These are phyloP conservation scores for Xerocomus minutiporus DNA, from an alignment of 1,284 basidiomycete genomes.

Conservation along the genomic window DNA sequence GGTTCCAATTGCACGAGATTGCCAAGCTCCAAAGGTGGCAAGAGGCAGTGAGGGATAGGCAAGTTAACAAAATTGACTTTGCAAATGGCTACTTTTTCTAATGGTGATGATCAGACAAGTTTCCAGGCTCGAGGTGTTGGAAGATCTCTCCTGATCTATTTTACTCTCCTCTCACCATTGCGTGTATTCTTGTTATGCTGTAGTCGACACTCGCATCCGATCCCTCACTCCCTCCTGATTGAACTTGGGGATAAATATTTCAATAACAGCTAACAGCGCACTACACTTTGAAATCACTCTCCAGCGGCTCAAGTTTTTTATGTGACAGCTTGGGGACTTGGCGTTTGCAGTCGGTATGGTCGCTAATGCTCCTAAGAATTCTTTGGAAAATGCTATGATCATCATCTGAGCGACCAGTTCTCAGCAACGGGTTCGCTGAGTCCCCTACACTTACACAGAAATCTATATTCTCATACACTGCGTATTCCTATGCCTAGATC, in stretches of 20 bases:
- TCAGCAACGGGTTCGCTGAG: too few relatives aligned
- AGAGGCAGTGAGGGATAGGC: slow-evolving; percentile 82
- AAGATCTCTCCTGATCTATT: slow-evolving; percentile 28
- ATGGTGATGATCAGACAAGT: slow-evolving; percentile 25
- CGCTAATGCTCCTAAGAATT: too few relatives aligned
- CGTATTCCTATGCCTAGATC: too few relatives aligned
- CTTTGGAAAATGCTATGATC: too few relatives aligned
- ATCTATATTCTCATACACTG: too few relatives aligned
- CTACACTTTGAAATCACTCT: too few relatives aligned
- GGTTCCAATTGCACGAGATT: slow-evolving; percentile 89
- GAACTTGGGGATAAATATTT: neutral
- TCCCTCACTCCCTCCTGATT: neutral
- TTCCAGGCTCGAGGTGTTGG: slow-evolving; percentile 28
- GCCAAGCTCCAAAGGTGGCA: slow-evolving; percentile 94
- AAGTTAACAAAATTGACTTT: slow-evolving; percentile 25
- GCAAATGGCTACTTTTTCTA: slow-evolving; percentile 4
- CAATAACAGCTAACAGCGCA: too few relatives aligned
- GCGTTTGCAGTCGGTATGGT: too few relatives aligned
- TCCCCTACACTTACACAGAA: too few relatives aligned
- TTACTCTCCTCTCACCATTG: neutral
- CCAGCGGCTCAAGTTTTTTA: too few relatives aligned
- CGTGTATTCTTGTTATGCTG: neutral
- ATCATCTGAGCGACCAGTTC: too few relatives aligned
- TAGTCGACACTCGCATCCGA: slow-evolving; percentile 5
- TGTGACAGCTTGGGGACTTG: too few relatives aligned